Conservation (phyloP, 768 basidiomycete species). For the Mycena capillaripes region DNA sequence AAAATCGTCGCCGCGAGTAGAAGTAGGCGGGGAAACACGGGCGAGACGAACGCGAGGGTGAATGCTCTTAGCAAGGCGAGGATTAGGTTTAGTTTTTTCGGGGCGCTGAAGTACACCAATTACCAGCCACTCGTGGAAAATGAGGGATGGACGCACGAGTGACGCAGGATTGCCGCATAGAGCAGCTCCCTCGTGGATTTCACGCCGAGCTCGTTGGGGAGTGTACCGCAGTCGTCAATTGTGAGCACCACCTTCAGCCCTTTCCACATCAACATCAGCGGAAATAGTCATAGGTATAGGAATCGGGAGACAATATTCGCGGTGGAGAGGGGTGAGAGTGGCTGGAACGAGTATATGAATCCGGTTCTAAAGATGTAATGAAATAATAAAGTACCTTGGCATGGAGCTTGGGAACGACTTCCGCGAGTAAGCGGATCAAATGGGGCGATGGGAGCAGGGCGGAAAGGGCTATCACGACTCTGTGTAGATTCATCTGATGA, state of each 20-base stretch:
- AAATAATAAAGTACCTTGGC: not conserved
- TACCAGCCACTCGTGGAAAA: not conserved
- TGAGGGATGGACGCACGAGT: not conserved
- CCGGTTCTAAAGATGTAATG: too few relatives aligned
- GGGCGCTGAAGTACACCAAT: not conserved
- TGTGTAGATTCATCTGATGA: not conserved
- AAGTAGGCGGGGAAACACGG: constrained; percentile 9
- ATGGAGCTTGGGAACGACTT: not conserved
- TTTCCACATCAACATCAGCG: constrained; percentile 15
- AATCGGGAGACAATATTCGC: constrained; percentile 4
- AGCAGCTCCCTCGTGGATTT: not conserved
- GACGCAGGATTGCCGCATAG: not conserved
- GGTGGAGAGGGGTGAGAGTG: constrained; percentile 2
- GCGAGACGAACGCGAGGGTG: constrained; percentile 14
- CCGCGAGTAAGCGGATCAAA: not conserved
- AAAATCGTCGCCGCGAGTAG: constrained; percentile 15
- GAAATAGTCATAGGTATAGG: constrained; percentile 20
- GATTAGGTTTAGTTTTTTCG: constrained; percentile 3
- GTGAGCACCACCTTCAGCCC: constrained; percentile 10
- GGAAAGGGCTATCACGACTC: not conserved
- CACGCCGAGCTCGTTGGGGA: constrained; percentile 3
- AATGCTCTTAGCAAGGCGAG: constrained; percentile 17
- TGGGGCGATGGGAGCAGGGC: not conserved
- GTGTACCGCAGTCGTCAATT: constrained; percentile 18
- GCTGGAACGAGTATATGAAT: not conserved